A percentile compares a stretch with the other conserved stretches of the same genome.
Conservation (phyloP, 2,329 filamentous ascomycete genomes). For the Xylariomycetidae sp. region DNA sequence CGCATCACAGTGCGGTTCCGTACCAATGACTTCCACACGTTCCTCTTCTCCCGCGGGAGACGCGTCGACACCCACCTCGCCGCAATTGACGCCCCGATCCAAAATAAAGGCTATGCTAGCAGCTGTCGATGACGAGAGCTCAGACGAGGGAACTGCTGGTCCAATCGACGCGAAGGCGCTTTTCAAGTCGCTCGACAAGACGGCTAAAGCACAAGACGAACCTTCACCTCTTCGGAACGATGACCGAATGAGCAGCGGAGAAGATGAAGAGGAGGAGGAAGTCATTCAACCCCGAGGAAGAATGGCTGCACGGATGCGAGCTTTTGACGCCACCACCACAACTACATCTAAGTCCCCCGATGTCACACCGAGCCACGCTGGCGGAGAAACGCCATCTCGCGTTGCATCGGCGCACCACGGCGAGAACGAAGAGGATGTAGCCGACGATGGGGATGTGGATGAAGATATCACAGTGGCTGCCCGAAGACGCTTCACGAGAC, state of each 20-base stretch:
- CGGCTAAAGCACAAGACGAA: no score
- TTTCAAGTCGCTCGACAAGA: slow-evolving; percentile 19
- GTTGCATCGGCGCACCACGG: slow-evolving; percentile 8
- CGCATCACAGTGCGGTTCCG: no score
- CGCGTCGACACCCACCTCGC: slow-evolving; percentile 38
- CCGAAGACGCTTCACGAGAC: slow-evolving; percentile 19
- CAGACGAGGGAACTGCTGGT: slow-evolving; percentile 36
- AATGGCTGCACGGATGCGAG: slow-evolving; percentile 30
- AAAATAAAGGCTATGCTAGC: slow-evolving; percentile 53
- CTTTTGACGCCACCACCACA: slow-evolving; percentile 10
- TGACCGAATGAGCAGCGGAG: no score
- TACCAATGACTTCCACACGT: slow-evolving; percentile 49
- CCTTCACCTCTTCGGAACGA: no score
- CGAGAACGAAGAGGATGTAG: slow-evolving; percentile 13
- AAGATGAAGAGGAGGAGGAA: slow-evolving; percentile 32
- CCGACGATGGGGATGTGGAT: slow-evolving; percentile 23
- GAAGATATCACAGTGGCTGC: slow-evolving; percentile 19
- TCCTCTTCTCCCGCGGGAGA: slow-evolving; percentile 40
- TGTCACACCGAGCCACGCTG: slow-evolving; percentile 1
- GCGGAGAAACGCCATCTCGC: slow-evolving; percentile 1
- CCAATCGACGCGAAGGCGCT: slow-evolving; percentile 20
- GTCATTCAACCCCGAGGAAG: slow-evolving; percentile 35
- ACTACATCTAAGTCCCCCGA: slow-evolving; percentile 6
- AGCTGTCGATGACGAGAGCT: slow-evolving; percentile 41
- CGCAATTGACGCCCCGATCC: slow-evolving; percentile 45